Evolutionary conservation across 371 early-diverging fungal species (phyloP).

Genomic region (Syncephalastrum contaminatum): DNA sequence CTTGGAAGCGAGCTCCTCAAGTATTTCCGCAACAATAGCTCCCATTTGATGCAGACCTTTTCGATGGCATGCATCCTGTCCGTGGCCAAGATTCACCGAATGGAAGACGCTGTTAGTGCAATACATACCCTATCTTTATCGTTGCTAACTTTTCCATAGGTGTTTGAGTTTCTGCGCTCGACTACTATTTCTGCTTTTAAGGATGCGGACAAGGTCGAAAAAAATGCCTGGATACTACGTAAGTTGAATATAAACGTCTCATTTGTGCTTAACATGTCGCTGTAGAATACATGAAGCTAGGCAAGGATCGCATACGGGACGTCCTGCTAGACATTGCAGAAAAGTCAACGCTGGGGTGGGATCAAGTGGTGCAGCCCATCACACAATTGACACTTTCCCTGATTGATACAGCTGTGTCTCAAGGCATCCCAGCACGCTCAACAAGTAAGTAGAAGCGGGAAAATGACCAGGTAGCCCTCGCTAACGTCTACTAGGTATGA

Average conservation of each 20-base stretch:
- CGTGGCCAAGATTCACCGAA: slow-evolving; percentile 58
- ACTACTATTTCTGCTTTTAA: slow-evolving; percentile 47
- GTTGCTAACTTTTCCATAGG: slow-evolving; percentile 13
- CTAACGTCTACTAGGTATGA: neutral
- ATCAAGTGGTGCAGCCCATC: slow-evolving; percentile 61
- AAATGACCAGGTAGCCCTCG: neutral
- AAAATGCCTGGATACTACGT: slow-evolving; percentile 54
- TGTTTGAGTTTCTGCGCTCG: slow-evolving; percentile 51
- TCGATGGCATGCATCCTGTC: slow-evolving; percentile 56
- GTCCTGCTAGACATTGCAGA: slow-evolving; percentile 32
- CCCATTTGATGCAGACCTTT: slow-evolving; percentile 46
- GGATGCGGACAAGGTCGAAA: slow-evolving; percentile 49
- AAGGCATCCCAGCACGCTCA: slow-evolving; percentile 17
- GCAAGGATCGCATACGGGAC: slow-evolving; percentile 8
- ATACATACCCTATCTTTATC: neutral
- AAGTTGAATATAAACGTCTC: slow-evolving; percentile 11
- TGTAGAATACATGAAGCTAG: slow-evolving; percentile 21
- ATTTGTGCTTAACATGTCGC: slow-evolving; percentile 3
- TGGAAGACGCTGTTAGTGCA: slow-evolving; percentile 47
- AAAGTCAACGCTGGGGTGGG: slow-evolving; percentile 58
- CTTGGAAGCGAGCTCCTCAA: slow-evolving; percentile 59
- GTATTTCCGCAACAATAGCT: slow-evolving; percentile 47
- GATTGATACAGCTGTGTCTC: slow-evolving; percentile 46
- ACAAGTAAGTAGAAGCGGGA: neutral
- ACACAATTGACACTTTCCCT: slow-evolving; percentile 54